Base-by-base conservation (phyloP, 139 green algal species). In the Desmodesmus armatus region DNA sequence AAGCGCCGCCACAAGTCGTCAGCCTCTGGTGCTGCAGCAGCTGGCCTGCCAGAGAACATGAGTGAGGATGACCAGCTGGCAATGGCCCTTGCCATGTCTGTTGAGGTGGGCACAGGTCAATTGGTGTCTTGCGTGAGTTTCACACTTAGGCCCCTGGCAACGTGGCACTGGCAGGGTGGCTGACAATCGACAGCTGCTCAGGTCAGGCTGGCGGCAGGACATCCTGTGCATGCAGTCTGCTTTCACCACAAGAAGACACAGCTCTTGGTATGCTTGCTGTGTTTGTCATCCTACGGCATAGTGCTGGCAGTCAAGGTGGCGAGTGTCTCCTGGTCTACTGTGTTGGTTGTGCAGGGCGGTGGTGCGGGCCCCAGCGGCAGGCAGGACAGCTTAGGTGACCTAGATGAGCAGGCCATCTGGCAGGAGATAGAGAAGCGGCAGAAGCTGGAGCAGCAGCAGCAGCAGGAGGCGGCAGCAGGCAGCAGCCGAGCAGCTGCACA, bases 21-120 rank as follows among this genome's bases (percentile, higher is more conserved):
- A 55, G 37, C 58, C 25, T 33, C 55, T 53, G 39, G 44, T 53
- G 29, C 39, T 35, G 41, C 58, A 17, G 41, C 43, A 47, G 79
- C 21, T 43, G 49, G 39, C n/a, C 58, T 41, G n/a, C 44, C 43
- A 27, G 23, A 9, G 43, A 27, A 44, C 67, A 69, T 92, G 37
- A 89, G 65, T 2, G 92, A 96, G 78, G 93, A 97, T 17, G 94
- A 96, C 35, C 87, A 97, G 88, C 71, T 97, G 72, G 88, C 85
- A 0, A 43, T 90, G 15, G 93, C 92, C 0, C 87, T 97, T 29
- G 92, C 92, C 21, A 91, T 92, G 86, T 94, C 89, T 44, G 88
- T 95, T 74, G 88, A 92, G 77, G 85, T 83, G 80, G 35, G 63
- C n/a, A n/a, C n/a, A n/a, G n/a, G n/a, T n/a, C n/a, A n/a, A n/a